phyloP scores from a whole-genome alignment of 257 asterid genomes.

The Striga asiatica region DNA sequence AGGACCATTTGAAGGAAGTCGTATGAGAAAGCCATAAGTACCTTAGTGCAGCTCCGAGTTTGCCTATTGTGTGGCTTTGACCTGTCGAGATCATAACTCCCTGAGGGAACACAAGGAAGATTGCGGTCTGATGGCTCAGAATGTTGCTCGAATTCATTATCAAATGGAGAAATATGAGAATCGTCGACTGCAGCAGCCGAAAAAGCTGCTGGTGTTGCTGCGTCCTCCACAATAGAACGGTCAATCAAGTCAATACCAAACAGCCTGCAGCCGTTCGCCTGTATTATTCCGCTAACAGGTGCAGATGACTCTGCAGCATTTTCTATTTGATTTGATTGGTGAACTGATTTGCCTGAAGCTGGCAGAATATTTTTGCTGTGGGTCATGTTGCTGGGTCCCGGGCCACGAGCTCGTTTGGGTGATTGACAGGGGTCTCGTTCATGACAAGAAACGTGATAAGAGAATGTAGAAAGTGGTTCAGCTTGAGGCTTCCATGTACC shows the following conservation, averaged over 20 bases:
- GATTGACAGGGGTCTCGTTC: constrained; percentile 28
- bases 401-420: constrained; percentile 35
- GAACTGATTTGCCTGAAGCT: constrained; percentile 7
- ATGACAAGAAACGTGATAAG: not conserved
- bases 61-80: constrained; percentile 57
- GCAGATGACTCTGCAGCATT: constrained; percentile 20
- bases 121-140: constrained; percentile 60
- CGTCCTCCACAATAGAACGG: constrained; percentile 21
- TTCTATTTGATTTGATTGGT: constrained; percentile 24
- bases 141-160: constrained; percentile 47
- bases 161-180: constrained; percentile 29
- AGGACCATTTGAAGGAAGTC: not conserved
- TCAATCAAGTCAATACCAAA: constrained; percentile 73
- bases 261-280: constrained; percentile 55
- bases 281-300: constrained; percentile 61
- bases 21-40: constrained; percentile 13
- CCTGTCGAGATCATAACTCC: constrained; percentile 57
- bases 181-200: constrained; percentile 40
- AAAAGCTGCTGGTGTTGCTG: constrained; percentile 11
- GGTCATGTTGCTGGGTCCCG: constrained; percentile 29
- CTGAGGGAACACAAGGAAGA: constrained; percentile 49
- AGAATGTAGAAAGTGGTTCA: constrained; percentile 43
- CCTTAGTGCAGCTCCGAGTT: constrained; percentile 90
- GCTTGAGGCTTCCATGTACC: constrained; percentile 58
- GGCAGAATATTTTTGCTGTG: constrained; percentile 21